phyloP scores from a whole-genome alignment of 1,139 yeast genomes.

The Schwanniomyces etchellsii region DNA sequence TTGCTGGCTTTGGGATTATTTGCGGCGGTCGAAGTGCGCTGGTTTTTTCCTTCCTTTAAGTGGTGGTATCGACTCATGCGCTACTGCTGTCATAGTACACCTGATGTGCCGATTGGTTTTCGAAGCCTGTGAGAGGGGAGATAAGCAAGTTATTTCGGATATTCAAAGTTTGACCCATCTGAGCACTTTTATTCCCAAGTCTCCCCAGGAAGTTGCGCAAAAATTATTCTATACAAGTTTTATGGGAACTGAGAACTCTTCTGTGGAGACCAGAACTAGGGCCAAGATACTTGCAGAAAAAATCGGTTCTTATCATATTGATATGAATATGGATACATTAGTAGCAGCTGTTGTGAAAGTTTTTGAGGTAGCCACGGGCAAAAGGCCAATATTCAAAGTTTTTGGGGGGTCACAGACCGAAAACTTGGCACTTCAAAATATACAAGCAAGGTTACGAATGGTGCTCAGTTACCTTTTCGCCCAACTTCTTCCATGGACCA shows the following conservation, averaged over 20 bases:
- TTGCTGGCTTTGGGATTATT: conserved; percentile 98
- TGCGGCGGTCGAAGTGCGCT: conserved; percentile 81
- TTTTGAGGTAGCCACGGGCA: conserved; percentile 87
- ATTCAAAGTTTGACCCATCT: conserved; percentile 57
- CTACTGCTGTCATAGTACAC: conserved; percentile 90
- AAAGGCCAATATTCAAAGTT: conserved; percentile 77
- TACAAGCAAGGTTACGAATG: conserved; percentile 95
- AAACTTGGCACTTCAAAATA: conserved; percentile 89
- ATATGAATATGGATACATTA: conserved; percentile 82
- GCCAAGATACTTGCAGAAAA: conserved; percentile 72
- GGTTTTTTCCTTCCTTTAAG: conserved; percentile 91
- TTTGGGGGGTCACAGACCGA: conserved; percentile 93
- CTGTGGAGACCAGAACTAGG: conserved; percentile 75
- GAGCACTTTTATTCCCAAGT: conserved; percentile 57
- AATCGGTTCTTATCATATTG: conserved; percentile 87
- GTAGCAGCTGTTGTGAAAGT: conserved; percentile 70
- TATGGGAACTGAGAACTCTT: conserved; percentile 95
- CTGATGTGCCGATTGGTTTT: conserved; percentile 89
- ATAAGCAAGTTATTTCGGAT: conserved; percentile 70
- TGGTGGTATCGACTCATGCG: conserved; percentile 98
- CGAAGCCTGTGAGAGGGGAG: conserved; percentile 58
- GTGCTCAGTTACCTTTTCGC: conserved; percentile 91
- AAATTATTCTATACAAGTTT: conserved; percentile 81
- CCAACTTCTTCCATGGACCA: conserved; percentile 90
- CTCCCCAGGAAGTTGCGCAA: conserved; percentile 71